Percentiles rank a stretch among this genome's conserved stretches.
Evolutionary conservation across 2,329 filamentous ascomycete genomes (phyloP).

Genomic region (Pseudocercospora fijiensis): DNA sequence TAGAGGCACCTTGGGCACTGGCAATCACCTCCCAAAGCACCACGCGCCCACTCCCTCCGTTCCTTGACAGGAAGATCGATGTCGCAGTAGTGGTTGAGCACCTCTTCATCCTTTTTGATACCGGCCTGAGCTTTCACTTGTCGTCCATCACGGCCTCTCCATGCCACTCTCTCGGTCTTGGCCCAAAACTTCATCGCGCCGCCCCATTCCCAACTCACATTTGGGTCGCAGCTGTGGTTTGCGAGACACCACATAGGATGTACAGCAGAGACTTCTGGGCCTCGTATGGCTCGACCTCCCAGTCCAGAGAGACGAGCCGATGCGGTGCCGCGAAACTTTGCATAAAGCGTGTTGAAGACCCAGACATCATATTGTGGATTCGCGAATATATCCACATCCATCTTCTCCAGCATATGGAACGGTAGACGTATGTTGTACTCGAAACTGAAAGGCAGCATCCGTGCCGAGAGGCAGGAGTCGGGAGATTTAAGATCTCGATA

Average conservation of each 20-base stretch:
- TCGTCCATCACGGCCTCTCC: slow-evolving; percentile 39
- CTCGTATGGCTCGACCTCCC: slow-evolving; percentile 61
- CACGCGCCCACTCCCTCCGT: slow-evolving; percentile 82
- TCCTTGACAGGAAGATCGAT: slow-evolving; percentile 73
- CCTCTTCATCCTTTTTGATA: slow-evolving; percentile 76
- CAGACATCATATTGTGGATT: slow-evolving; percentile 64
- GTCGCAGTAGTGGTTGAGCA: slow-evolving; percentile 94
- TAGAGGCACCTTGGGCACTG: slow-evolving; percentile 78
- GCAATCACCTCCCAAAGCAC: slow-evolving; percentile 84
- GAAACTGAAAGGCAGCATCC: slow-evolving; percentile 76
- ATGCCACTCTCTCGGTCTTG: slow-evolving; percentile 57
- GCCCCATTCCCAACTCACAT: slow-evolving; percentile 92
- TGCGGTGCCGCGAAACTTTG: slow-evolving; percentile 90
- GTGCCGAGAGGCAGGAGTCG: slow-evolving; percentile 35
- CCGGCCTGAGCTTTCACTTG: slow-evolving; percentile 45
- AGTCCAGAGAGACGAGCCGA: slow-evolving; percentile 71
- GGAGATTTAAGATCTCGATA: slow-evolving; percentile 20
- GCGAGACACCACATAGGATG: slow-evolving; percentile 95
- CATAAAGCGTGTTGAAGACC: slow-evolving; percentile 88
- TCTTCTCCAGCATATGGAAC: slow-evolving; percentile 76
- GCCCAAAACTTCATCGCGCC: slow-evolving; percentile 71
- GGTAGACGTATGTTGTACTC: slow-evolving; percentile 71
- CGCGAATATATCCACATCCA: slow-evolving; percentile 75
- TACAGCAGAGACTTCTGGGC: slow-evolving; percentile 87
- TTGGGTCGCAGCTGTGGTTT: slow-evolving; percentile 94